These are phyloP conservation scores for Trichoderma brevicompactum DNA, from an alignment of 2,329 filamentous ascomycete genomes.

Conservation along the genomic window DNA sequence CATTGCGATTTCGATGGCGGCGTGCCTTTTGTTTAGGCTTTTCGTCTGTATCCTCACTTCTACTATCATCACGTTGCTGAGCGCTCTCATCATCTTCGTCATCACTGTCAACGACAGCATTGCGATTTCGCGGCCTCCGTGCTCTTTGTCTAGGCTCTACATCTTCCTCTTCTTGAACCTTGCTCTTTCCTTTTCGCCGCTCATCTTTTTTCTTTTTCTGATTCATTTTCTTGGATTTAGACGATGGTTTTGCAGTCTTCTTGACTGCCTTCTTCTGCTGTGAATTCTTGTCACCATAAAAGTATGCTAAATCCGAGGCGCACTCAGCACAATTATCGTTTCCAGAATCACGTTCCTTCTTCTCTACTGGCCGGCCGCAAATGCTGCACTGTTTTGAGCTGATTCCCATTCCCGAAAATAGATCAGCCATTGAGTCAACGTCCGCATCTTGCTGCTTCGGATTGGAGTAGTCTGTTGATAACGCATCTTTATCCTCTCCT, in stretches of 20 bases:
- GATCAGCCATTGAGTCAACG: constrained; percentile 80
- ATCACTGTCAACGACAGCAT: constrained; percentile 68
- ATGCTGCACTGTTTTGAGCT: constrained; percentile 79
- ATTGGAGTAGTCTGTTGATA: constrained; percentile 63
- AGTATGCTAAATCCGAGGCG: constrained; percentile 70
- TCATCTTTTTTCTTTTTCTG: constrained; percentile 44
- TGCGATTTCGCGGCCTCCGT: constrained; percentile 54
- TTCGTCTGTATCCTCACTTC: constrained; percentile 43
- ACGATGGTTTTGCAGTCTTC: constrained; percentile 50
- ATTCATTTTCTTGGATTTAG: constrained; percentile 41
- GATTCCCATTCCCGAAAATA: constrained; percentile 84
- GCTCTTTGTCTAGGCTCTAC: constrained; percentile 32
- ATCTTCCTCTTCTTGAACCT: constrained; percentile 39
- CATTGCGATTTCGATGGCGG: constrained; percentile 55
- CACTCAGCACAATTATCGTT: constrained; percentile 72
- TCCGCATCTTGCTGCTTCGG: constrained; percentile 63
- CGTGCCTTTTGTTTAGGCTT: constrained; percentile 44
- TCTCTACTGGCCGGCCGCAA: constrained; percentile 71
- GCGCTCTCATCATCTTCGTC: constrained; percentile 53
- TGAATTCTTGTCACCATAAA: constrained; percentile 54
- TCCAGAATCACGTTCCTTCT: constrained; percentile 48
- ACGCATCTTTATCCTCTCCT: constrained; percentile 83
- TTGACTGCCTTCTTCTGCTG: constrained; percentile 44
- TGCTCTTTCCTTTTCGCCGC: constrained; percentile 41
- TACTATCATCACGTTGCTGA: constrained; percentile 37